Conservation (phyloP, 2,329 filamentous ascomycete species). For the Saccharata proteae region DNA sequence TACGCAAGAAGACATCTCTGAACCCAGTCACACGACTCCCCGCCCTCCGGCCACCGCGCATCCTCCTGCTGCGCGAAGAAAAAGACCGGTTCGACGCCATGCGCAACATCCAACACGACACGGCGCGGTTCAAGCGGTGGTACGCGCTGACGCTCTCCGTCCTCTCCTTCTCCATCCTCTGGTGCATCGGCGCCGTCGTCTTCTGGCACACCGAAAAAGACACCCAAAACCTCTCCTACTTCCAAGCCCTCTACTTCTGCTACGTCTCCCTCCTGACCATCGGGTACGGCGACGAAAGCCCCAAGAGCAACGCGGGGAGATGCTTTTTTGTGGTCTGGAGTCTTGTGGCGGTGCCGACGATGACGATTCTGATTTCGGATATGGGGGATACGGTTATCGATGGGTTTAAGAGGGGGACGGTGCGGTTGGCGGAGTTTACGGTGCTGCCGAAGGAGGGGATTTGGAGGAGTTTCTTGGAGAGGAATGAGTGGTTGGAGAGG, state of each 20-base stretch:
- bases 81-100: constrained; percentile 66
- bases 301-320: constrained; percentile 64
- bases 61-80: constrained; percentile 44
- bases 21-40: background rate
- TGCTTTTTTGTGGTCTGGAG: constrained; percentile 94
- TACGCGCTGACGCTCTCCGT: constrained; percentile 57
- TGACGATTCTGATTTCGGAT: constrained; percentile 55
- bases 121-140: constrained; percentile 59
- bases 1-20: too few species aligned
- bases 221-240: constrained; percentile 54
- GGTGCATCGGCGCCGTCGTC: constrained; percentile 67
- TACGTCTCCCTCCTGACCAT: constrained; percentile 77
- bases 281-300: constrained; percentile 72
- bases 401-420: constrained; percentile 50
- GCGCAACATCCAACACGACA: constrained; percentile 62
- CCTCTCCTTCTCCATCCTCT: constrained; percentile 58
- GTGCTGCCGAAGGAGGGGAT: constrained; percentile 50
- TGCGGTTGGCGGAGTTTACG: constrained; percentile 51
- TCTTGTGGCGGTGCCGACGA: constrained; percentile 71
- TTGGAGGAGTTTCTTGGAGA: constrained; percentile 39
- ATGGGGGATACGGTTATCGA: constrained; percentile 64
- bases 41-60: constrained; percentile 24
- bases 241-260: constrained; percentile 71
- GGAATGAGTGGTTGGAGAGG: constrained; percentile 32
- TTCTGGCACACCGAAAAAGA: constrained; percentile 52